phyloP scores from a whole-genome alignment of 208 protist species.

The Trypanosoma mega region DNA sequence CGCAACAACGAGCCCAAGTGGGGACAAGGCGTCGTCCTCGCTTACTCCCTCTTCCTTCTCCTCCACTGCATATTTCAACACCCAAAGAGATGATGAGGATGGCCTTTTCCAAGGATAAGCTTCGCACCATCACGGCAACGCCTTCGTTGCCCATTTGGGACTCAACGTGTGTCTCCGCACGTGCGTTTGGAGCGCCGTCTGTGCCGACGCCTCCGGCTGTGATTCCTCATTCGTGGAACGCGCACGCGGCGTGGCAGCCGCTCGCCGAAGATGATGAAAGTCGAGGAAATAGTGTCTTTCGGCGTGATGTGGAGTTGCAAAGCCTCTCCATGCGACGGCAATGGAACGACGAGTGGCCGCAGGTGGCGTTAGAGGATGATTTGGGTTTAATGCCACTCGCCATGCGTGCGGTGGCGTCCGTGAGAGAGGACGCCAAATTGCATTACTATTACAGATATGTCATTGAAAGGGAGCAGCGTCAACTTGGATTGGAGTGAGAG shows the following conservation, averaged over 20 bases:
- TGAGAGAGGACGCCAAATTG: constrained; percentile 20
- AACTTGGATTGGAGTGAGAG: no score
- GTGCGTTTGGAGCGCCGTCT: no score
- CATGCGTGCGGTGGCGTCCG: neutral
- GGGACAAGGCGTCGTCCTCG: no score
- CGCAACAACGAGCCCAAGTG: no score
- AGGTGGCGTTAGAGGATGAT: constrained; percentile 22
- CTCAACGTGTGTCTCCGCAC: neutral
- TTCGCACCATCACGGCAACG: no score
- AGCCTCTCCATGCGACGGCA: constrained; percentile 7
- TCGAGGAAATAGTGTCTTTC: constrained; percentile 6
- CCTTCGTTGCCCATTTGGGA: no score
- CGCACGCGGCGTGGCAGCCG: neutral
- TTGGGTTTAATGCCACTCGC: constrained; percentile 15
- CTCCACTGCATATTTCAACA: neutral
- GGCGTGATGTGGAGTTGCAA: constrained; percentile 23
- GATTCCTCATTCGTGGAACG: neutral
- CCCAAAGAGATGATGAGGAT: no score
- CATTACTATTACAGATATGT: constrained; percentile 26
- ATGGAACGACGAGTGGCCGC: constrained; percentile 8
- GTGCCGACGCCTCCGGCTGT: no score
- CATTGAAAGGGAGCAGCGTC: constrained; percentile 13
- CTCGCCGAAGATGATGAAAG: neutral
- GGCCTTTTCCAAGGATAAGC: no score
- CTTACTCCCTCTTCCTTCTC: no score